Percentiles rank a stretch among this genome's conserved stretches.
These are phyloP conservation scores for Axilococcus clingmanii DNA, from an alignment of 139 green algal genomes.

Conservation along the genomic window DNA sequence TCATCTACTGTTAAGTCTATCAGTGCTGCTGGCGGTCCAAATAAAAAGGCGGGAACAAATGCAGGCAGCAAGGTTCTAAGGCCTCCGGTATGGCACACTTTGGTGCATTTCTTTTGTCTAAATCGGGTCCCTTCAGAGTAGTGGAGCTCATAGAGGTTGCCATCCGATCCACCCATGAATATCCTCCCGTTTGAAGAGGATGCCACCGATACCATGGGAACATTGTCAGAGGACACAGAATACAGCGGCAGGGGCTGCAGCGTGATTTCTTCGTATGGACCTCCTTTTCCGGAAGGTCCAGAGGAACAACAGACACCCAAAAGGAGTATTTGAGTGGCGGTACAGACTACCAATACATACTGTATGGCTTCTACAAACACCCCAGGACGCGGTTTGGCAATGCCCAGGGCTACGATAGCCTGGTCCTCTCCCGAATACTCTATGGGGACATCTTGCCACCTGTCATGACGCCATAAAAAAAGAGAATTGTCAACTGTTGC, in stretches of 20 bases:
- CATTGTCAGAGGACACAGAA: slow-evolving; percentile 63
- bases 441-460: slow-evolving; percentile 62
- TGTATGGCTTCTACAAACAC: slow-evolving; percentile 84
- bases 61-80: slow-evolving; percentile 49
- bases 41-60: slow-evolving; percentile 57
- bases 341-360: slow-evolving; percentile 86
- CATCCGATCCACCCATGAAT: slow-evolving; percentile 85
- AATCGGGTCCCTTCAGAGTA: slow-evolving; percentile 63
- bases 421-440: slow-evolving; percentile 87
- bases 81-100: slow-evolving; percentile 50
- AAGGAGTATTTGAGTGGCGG: slow-evolving; percentile 81
- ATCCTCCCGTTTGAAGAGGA: slow-evolving; percentile 55
- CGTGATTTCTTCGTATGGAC: slow-evolving; percentile 33
- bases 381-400: slow-evolving; percentile 54
- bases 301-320: slow-evolving; percentile 62
- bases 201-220: slow-evolving; percentile 64
- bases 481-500: slow-evolving; percentile 84
- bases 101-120: slow-evolving; percentile 56
- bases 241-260: slow-evolving; percentile 81
- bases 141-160: slow-evolving; percentile 86
- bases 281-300: slow-evolving; percentile 15
- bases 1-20: slow-evolving; percentile 69
- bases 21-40: slow-evolving; percentile 38
- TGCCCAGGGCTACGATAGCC: slow-evolving; percentile 76
- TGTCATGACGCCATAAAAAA: slow-evolving; percentile 86